These are phyloP conservation scores for Tricholoma flavovirens DNA, from an alignment of 768 basidiomycete genomes.

Conservation along the genomic window DNA sequence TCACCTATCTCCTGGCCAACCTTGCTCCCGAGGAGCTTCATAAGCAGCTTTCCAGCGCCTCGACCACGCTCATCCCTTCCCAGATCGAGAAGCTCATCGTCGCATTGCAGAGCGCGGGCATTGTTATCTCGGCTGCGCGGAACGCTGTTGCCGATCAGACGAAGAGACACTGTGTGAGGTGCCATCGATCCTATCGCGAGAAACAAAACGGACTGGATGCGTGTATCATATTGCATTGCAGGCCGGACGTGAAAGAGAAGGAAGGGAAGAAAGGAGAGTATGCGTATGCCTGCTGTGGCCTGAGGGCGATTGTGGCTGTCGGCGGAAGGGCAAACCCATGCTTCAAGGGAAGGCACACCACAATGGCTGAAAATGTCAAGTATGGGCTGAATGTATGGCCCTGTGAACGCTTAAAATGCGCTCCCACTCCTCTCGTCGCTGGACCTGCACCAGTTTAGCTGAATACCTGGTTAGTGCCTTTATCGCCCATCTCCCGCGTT, in stretches of 20 bases:
- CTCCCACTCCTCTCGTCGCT: neutral
- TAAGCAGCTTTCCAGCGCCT: constrained; percentile 2
- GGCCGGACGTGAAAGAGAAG: neutral
- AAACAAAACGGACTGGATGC: constrained; percentile 14
- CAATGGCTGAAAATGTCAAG: constrained; percentile 5
- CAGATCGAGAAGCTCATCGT: constrained; percentile 12
- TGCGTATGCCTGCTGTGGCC: constrained; percentile 3
- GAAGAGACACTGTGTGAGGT: constrained; percentile 18
- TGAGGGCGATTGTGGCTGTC: neutral
- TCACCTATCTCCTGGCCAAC: constrained; percentile 15
- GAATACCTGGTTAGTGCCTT: neutral
- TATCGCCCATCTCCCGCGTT: neutral
- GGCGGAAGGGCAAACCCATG: neutral
- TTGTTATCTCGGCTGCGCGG: constrained; percentile 4
- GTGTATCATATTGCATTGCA: constrained; percentile 9
- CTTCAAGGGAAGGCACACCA: constrained; percentile 14
- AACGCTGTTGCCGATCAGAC: constrained; percentile 6
- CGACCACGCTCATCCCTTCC: constrained; percentile 1
- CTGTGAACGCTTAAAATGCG: constrained; percentile 7
- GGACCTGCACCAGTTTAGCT: neutral
- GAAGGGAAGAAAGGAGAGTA: neutral
- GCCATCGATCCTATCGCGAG: constrained; percentile 18
- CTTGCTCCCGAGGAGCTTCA: constrained; percentile 13
- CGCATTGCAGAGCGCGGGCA: constrained; percentile 9
- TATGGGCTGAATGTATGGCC: constrained; percentile 7